phyloP scores from a whole-genome alignment of 75 land plant species.

The Chamaecyparis obtusa region DNA sequence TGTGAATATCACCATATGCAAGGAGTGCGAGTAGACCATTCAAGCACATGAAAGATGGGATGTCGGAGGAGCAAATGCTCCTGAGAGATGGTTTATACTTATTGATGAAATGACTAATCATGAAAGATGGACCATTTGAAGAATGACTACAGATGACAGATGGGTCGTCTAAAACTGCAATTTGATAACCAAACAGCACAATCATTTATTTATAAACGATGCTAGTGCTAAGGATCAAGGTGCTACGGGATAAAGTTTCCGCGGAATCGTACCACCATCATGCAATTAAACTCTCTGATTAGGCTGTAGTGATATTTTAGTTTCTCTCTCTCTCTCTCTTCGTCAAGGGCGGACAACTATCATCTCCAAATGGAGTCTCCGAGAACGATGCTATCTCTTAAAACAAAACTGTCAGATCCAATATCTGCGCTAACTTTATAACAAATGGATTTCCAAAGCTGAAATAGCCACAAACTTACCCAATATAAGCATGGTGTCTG shows the following conservation, averaged over 20 bases:
- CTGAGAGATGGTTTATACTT: background rate
- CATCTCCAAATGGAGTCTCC: background rate
- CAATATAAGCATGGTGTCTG: slow-evolving; percentile 73
- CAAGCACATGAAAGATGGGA: background rate
- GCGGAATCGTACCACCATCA: background rate
- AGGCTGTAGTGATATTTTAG: no score
- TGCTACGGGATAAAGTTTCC: no score
- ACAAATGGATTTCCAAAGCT: background rate
- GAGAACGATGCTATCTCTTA: background rate
- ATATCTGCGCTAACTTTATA: background rate
- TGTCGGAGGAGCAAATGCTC: no score
- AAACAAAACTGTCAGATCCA: background rate
- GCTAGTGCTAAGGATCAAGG: background rate
- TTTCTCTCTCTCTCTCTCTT: no score
- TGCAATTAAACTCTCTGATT: background rate
- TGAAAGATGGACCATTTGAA: background rate
- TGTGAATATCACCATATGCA: background rate
- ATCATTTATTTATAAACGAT: no score
- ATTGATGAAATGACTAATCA: background rate
- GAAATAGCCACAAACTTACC: slow-evolving; percentile 29
- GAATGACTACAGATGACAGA: background rate
- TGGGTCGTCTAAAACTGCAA: background rate
- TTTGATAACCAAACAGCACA: background rate
- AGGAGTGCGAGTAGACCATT: background rate
- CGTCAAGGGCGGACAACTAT: no score